Conservation (phyloP, 2,329 filamentous ascomycete genomes). For the Thelonectria blattea region DNA sequence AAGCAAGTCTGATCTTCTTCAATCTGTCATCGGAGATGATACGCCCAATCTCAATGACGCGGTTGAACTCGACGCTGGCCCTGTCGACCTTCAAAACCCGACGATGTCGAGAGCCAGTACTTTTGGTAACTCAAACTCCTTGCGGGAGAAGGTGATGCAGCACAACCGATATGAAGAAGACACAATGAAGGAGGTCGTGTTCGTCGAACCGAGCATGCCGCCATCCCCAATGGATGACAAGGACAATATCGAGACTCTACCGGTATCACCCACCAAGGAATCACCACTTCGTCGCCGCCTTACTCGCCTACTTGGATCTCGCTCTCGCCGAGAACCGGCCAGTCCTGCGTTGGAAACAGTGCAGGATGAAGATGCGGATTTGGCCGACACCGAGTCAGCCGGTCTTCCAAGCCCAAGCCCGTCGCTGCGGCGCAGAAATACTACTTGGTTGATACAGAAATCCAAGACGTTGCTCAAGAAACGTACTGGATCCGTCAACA, state of each 20-base stretch:
- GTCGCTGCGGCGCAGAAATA: neutral
- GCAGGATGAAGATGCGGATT: neutral
- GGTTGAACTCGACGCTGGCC: neutral
- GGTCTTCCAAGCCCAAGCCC: neutral
- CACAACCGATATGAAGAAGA: slow-evolving; percentile 1
- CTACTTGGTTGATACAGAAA: slow-evolving; percentile 2
- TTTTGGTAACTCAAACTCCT: neutral
- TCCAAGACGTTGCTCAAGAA: slow-evolving; percentile 8
- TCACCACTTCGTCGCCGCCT: neutral
- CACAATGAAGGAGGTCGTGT: slow-evolving; percentile 8
- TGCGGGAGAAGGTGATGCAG: neutral
- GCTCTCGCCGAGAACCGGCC: neutral
- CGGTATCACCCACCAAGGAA: neutral
- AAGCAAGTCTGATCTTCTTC: slow-evolving; percentile 6
- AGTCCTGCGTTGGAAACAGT: neutral
- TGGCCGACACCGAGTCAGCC: neutral
- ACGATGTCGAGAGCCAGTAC: neutral
- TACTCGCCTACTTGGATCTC: neutral
- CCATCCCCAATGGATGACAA: neutral
- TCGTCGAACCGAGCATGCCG: neutral
- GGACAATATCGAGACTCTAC: neutral
- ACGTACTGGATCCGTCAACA: neutral
- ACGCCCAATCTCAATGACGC: neutral
- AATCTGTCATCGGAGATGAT: neutral
- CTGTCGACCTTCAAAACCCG: neutral